Base-by-base conservation (phyloP, 2,329 filamentous ascomycete species). In the Fusarium siculi region DNA sequence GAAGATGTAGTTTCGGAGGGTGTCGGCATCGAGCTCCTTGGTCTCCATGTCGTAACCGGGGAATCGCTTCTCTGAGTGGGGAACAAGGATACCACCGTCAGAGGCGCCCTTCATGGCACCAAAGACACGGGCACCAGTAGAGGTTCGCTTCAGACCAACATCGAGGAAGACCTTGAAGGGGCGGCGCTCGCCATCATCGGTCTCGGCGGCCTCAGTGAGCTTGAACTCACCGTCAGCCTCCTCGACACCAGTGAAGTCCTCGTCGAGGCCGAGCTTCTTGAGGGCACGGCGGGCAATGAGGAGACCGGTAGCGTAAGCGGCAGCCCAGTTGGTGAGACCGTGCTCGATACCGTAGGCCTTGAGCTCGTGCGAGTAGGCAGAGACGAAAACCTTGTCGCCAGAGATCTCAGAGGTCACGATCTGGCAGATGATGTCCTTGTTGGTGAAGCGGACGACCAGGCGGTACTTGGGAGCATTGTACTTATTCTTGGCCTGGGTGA, bases 401-500 rank as follows among this genome's bases (percentile, higher is more conserved):
- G 90, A 91, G 88, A 99, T 93, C 90, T 99, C 96, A 71, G 96
- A 97, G 84, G 90, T 93, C 85, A 99, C 91, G 85, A 99, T 96
- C 90, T 99, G 96, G 88, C 91, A 92, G 88, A 98, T 93, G 89
- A 98, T 97, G 91, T 99, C 96, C 87, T 95, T 94, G 93, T 98
- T 97, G 90, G 94, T 97, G 93, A 97, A 97, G 86, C 96, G 96
- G 85, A 99, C 94, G 79, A 99, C 96, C 83, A 99, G 93, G 84
- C 96, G 94, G 93, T 99, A 98, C 92, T 99, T 99, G 87, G 96
- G 96, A 76, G 96, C 93, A 89, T 97, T 97, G 93, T 98, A 99
- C 93, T 99, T 99, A 94, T 99, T 99, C 94, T 98, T 99, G 89
- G 96, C 96, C 91, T 99, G 96, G 89, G 94, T 95, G 90, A 98